Evolutionary conservation across 2,329 filamentous ascomycete genomes (phyloP), one percentile per base, ranked within the genome.

Genomic region (Aureobasidium zeae): DNA sequence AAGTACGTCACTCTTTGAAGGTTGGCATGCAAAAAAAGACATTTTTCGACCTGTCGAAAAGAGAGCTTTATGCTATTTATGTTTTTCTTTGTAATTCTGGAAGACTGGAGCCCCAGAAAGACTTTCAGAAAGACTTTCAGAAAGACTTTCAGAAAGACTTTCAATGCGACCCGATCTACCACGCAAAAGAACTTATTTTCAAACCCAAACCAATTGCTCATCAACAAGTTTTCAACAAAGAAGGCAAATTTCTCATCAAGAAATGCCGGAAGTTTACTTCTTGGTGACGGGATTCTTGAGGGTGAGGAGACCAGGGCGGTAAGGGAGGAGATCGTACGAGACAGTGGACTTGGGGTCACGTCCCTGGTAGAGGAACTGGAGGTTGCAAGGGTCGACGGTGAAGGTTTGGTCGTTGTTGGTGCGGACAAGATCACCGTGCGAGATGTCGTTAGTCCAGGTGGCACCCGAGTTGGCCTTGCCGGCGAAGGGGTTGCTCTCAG

Each of bases 371-470:
- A 83, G 67, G 30, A 81, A 53, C 63, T 79, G 72, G 54, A 82
- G 61, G 55, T 79, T 79, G 65, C 79, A 82, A 1, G 76, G 65
- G 53, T 81, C 74, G 46, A 83, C 56, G 0, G 72, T 70, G 62
- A 79, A 71, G 1, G 76, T 82, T 64, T 83, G 71, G 52, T 82
- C 77, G 2, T 69, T 55, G 52, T 67, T 72, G 46, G 49, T 65
- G 47, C 77, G 70, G 45, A 81, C 54, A 29, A 81, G 57, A 49
- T 82, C 79, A 25, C 79, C 79, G 53, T 81, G 76, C 55, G 73
- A 78, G 56, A 83, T 80, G 48, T 80, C 76, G 56, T 79, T 74
- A 34, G 77, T 79, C 78, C 78, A 83, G 13, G 68, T 69, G 1
- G 75, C 75, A 26, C 74, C 77, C 37, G 70, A 79, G 62, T 81